Base-by-base conservation (phyloP, 768 basidiomycete genomes). In the Boletellus sp. region DNA sequence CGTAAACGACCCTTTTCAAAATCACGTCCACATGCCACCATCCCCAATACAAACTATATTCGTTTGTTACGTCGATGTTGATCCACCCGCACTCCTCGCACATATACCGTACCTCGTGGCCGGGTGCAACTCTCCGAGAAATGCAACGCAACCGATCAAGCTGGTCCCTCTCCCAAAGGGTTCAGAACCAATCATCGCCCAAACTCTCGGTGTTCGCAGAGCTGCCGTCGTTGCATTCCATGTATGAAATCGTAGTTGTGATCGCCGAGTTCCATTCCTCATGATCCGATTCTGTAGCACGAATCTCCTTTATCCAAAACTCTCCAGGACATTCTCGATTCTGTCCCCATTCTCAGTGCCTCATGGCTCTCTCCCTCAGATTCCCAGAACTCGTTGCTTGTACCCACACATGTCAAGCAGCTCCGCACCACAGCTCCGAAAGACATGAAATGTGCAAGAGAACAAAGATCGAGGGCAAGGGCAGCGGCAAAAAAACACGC, bases 341-440 rank as follows among this genome's bases (percentile, higher is more conserved):
- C 73, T 26, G 65, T 89, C n/a, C 78, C 81, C 11, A 66, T 74
- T 17, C 61, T 87, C 13, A 69, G 74, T 15, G 88, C 89, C 0
- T 72, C 83, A 6, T 94, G 91, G 91, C 71, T 80, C 13, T 66
- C 74, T 4, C 58, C 68, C 28, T 39, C 55, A 13, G 43, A 45
- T 6, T 24, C 50, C 48, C 34, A 60, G 52, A 15, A 49, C 46
- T 43, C 48, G 39, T 47, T 66, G 16, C 71, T 84, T 22, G 68
- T 87, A 36, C 82, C 85, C 3, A 90, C 90, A 0, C 85, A 90
- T 60, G 75, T 92, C 56, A 94, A 93, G 61, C 89, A 91, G 55
- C 63, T 92, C 19, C 77, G 78, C 16, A 94, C 92, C 3, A 81
- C 83, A 24, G 80, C 83, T 4, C 91, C 91, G 2, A 83, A 79